These are phyloP conservation scores for Mortierella sp. DNA, from an alignment of 371 early-diverging fungal species.

Conservation along the genomic window DNA sequence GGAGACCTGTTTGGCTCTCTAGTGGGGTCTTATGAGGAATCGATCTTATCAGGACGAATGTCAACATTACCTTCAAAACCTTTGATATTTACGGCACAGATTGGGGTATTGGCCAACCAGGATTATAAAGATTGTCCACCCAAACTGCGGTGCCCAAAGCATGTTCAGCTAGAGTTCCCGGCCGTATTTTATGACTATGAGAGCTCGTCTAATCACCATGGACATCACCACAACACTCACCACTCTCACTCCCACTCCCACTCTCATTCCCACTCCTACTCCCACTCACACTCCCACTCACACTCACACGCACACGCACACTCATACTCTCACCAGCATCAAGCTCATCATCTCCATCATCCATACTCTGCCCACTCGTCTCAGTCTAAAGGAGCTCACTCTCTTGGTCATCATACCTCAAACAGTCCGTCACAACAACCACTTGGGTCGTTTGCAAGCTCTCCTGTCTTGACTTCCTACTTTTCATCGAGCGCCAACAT, in stretches of 20 bases:
- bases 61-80: slow-evolving; percentile 84
- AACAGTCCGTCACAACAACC: slow-evolving; percentile 25
- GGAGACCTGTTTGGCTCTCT: slow-evolving; percentile 69
- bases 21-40: slow-evolving; percentile 87
- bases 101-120: slow-evolving; percentile 77
- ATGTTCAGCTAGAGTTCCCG: slow-evolving; percentile 75
- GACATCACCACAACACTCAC: slow-evolving; percentile 12
- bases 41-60: slow-evolving; percentile 86
- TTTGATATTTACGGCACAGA: slow-evolving; percentile 78
- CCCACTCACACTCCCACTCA: slow-evolving; percentile 8
- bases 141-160: slow-evolving; percentile 76
- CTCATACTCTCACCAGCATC: slow-evolving; percentile 15
- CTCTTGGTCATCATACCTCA: slow-evolving; percentile 16
- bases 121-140: slow-evolving; percentile 70
- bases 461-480: slow-evolving; percentile 20
- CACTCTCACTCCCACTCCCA: slow-evolving; percentile 5
- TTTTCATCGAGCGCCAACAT: slow-evolving; percentile 16
- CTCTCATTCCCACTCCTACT: slow-evolving; percentile 9
- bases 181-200: slow-evolving; percentile 81
- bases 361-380: slow-evolving; percentile 5
- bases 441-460: slow-evolving; percentile 30
- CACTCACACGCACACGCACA: slow-evolving; percentile 1
- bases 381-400: slow-evolving; percentile 10
- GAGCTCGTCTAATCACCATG: slow-evolving; percentile 29
- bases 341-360: slow-evolving; percentile 15